Evolutionary conservation across 2,329 filamentous ascomycete genomes (phyloP), one percentile per base, ranked within the genome.

Genomic region (Penicillium occitanis): DNA sequence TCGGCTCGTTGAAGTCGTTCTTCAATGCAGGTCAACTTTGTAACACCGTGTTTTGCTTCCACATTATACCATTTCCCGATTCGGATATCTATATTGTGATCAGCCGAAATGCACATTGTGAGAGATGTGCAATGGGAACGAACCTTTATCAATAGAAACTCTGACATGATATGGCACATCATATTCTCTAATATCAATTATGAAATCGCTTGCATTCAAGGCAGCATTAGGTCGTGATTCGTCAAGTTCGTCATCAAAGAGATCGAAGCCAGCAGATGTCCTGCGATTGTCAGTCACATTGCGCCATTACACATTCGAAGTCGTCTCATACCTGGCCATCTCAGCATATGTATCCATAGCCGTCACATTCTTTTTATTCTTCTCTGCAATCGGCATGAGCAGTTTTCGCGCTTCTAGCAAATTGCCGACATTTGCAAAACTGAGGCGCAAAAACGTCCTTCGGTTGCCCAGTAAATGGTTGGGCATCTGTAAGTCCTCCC

Each of bases 111-210:
- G 4, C n/a, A 5, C 5, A 1, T 25, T 0, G 4, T 19, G 37
- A 11, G 3, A 19, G 5, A 58, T 22, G 11, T 37, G 30, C 50
- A 22, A 40, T 35, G 22, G 22, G 30, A 11, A 75, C 81, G 58
- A 76, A 92, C 91, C 86, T 84, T 92, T 87, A 81, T 99, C 95
- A 81, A 99, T 99, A 80, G 96, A 91, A 81, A 99, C 94, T 86
- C 95, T 88, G 76, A 99, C 95, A 84, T 99, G 95, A 83, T 99
- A 99, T 70, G 95, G 96, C 74, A 99, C 96, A 80, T 99, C 95
- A 80, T 96, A 99, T 83, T 99, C 95, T 85, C 95, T 89, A 78
- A 99, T 96, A 86, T 99, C 96, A 81, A 97, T 87, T 85, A 99
- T 93, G 79, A 90, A 97, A 85, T 98, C 94, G 85, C 93, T 97